phyloP scores from a whole-genome alignment of 2,329 filamentous ascomycete species.

The Coniochaeta sp. region DNA sequence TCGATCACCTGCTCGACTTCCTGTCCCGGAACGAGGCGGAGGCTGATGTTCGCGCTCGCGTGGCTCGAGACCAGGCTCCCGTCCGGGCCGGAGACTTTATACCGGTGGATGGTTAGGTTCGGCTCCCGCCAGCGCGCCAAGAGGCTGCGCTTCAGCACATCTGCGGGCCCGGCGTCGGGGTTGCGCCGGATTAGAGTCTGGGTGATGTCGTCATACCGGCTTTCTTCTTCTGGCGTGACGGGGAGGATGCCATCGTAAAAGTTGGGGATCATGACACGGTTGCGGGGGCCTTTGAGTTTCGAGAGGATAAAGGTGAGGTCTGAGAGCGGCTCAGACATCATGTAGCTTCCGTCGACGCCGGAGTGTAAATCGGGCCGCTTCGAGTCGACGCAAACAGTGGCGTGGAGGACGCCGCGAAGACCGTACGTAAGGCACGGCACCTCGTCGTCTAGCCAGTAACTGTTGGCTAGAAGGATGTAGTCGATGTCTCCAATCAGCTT shows the following conservation, averaged over 20 bases:
- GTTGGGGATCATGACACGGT: conserved; percentile 74
- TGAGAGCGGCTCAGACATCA: conserved; percentile 86
- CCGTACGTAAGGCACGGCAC: conserved; percentile 95
- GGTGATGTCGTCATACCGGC: conserved; percentile 78
- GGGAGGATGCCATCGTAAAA: conserved; percentile 84
- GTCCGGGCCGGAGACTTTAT: conserved; percentile 87
- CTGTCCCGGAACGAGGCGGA: conserved; percentile 91
- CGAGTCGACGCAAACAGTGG: conserved; percentile 82
- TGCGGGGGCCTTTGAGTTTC: conserved; percentile 73
- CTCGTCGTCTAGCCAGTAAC: conserved; percentile 96
- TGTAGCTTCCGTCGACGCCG: conserved; percentile 88
- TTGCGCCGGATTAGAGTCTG: conserved; percentile 67
- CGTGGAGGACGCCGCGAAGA: conserved; percentile 86
- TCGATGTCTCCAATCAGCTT: conserved; percentile 82
- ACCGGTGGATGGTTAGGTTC: conserved; percentile 86
- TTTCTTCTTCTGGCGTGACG: conserved; percentile 67
- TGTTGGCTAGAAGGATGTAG: conserved; percentile 93
- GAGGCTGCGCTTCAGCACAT: conserved; percentile 72
- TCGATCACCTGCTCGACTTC: conserved; percentile 71
- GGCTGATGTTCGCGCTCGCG: conserved; percentile 80
- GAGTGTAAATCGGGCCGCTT: conserved; percentile 85
- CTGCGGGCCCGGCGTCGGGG: conserved; percentile 50
- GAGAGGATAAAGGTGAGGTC: conserved; percentile 80
- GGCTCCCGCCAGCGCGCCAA: conserved; percentile 96
- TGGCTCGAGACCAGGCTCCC: conserved; percentile 86